These are phyloP conservation scores for Russula abietina DNA, from an alignment of 768 basidiomycete species.

Conservation along the genomic window DNA sequence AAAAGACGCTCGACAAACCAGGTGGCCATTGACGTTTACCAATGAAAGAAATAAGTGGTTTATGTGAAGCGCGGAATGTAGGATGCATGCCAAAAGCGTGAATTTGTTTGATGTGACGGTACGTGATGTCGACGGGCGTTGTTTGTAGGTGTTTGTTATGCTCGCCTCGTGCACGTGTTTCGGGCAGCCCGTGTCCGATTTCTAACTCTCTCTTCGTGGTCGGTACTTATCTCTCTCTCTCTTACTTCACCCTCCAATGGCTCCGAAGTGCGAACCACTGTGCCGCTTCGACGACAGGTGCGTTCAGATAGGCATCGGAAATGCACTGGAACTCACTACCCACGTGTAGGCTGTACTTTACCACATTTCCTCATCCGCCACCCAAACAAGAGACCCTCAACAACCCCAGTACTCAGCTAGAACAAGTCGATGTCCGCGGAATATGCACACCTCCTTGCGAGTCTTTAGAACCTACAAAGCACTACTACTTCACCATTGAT, in stretches of 20 bases:
- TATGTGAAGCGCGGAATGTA: constrained; percentile 20
- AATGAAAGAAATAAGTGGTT: constrained; percentile 28
- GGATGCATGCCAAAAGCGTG: constrained; percentile 17
- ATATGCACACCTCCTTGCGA: constrained; percentile 53
- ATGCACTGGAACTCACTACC: constrained; percentile 4
- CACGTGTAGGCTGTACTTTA: constrained; percentile 63
- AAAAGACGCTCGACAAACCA: background rate
- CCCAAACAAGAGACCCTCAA: constrained; percentile 66
- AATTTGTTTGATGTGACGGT: background rate
- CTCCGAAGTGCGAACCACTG: constrained; percentile 61
- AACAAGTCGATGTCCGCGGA: constrained; percentile 57
- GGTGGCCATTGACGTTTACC: constrained; percentile 26
- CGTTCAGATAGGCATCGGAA: constrained; percentile 20
- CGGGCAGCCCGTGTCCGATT: constrained; percentile 14
- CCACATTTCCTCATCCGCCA: constrained; percentile 74
- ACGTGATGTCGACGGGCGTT: constrained; percentile 1
- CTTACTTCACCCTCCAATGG: constrained; percentile 30
- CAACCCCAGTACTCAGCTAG: constrained; percentile 45
- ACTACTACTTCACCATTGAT: constrained; percentile 91
- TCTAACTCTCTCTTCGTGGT: background rate
- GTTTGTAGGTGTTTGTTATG: constrained; percentile 17
- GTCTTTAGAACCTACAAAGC: constrained; percentile 68
- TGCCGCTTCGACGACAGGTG: constrained; percentile 77
- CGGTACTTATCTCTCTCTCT: background rate
- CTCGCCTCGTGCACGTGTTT: background rate